Evolutionary conservation across 148 eudicot species (phyloP).

Genomic region (Rhododendron henanense): DNA sequence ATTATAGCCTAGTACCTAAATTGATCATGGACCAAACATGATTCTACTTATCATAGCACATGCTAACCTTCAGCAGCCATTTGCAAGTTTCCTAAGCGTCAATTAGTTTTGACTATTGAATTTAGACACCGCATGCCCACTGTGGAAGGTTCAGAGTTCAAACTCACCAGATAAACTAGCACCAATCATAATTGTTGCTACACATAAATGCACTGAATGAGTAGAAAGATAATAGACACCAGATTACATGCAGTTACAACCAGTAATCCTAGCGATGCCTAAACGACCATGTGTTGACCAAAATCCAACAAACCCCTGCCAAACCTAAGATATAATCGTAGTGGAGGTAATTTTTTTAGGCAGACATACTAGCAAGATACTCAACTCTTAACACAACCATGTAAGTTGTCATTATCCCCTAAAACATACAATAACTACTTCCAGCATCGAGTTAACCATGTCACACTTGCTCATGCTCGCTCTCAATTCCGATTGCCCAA

Average conservation of each 20-base stretch:
- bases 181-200: neutral
- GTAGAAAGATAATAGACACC: neutral
- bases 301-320: neutral
- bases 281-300: neutral
- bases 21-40: neutral
- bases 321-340: neutral
- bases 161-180: neutral
- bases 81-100: neutral
- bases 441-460: neutral
- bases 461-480: neutral
- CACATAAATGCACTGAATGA: neutral
- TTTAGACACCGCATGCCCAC: neutral
- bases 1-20: neutral
- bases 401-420: neutral
- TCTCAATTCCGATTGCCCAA: neutral
- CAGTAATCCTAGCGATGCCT: neutral
- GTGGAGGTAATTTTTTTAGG: neutral
- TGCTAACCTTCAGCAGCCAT: neutral
- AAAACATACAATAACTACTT: neutral
- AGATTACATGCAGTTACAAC: neutral
- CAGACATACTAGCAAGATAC: neutral
- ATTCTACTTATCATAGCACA: neutral
- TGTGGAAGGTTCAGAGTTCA: neutral
- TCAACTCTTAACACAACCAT: neutral
- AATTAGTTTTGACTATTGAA: neutral